phyloP scores from a whole-genome alignment of 768 basidiomycete genomes.

The Tylopilus rubrobrunneus region DNA sequence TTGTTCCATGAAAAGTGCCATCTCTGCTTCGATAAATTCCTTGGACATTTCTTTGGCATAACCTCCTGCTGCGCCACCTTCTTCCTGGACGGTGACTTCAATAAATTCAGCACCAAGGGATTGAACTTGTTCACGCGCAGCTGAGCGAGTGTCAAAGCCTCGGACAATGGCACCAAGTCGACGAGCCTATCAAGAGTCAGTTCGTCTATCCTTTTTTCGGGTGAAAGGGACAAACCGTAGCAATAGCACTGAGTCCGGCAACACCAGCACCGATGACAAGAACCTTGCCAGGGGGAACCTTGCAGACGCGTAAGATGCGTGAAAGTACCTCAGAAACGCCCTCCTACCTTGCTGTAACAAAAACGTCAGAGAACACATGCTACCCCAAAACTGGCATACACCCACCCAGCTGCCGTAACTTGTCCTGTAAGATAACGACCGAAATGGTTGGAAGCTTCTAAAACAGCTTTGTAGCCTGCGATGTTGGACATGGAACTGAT shows the following conservation, averaged over 20 bases:
- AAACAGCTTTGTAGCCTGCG: conserved; percentile 87
- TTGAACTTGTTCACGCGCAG: conserved; percentile 84
- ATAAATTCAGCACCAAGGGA: conserved; percentile 88
- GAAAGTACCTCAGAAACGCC: background rate
- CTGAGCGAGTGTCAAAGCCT: conserved; percentile 83
- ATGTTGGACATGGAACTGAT: conserved; percentile 90
- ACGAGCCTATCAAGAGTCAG: conserved; percentile 49
- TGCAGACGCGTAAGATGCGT: conserved; percentile 17
- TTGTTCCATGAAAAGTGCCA: conserved; percentile 85
- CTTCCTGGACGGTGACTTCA: conserved; percentile 77
- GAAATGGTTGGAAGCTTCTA: conserved; percentile 88
- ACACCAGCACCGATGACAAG: conserved; percentile 87
- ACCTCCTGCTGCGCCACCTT: conserved; percentile 77
- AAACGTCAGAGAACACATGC: conserved; percentile 4
- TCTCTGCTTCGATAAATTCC: conserved; percentile 84
- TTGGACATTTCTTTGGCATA: conserved; percentile 91
- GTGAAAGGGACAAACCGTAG: conserved; percentile 50
- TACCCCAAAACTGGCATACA: conserved; percentile 14
- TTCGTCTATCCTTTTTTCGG: background rate
- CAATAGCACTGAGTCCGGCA: conserved; percentile 84
- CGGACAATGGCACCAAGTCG: conserved; percentile 85
- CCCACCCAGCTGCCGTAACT: conserved; percentile 85
- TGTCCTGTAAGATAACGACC: conserved; percentile 88
- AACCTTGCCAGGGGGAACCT: conserved; percentile 87
- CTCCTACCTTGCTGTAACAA: conserved; percentile 39